Percentiles rank a stretch among this genome's conserved stretches.
phyloP scores from a whole-genome alignment of 148 eudicot species.

The Camellia sinensis region DNA sequence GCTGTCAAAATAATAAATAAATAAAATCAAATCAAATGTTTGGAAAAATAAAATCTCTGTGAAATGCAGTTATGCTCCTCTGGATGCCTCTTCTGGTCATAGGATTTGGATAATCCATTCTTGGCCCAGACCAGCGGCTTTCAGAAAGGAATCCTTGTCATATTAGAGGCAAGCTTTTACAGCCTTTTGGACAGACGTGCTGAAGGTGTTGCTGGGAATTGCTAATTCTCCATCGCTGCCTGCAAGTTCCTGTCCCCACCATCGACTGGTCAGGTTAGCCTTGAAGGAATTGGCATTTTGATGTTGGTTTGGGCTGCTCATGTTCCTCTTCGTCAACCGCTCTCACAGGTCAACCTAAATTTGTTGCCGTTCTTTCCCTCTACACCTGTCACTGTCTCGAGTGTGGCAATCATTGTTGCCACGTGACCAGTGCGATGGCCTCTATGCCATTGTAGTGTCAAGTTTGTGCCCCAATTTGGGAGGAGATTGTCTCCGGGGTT shows the following conservation, averaged over 20 bases:
- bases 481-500: constrained; percentile 81
- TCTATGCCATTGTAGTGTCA: constrained; percentile 60
- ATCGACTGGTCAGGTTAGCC: constrained; percentile 57
- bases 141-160: constrained; percentile 58
- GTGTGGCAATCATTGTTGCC: constrained; percentile 82
- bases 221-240: constrained; percentile 67
- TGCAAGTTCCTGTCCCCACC: constrained; percentile 62
- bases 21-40: neutral
- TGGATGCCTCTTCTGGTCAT: constrained; percentile 70
- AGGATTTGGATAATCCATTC: constrained; percentile 74
- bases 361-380: constrained; percentile 62
- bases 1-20: neutral
- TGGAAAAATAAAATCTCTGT: constrained; percentile 1
- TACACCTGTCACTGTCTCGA: constrained; percentile 60
- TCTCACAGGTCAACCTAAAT: constrained; percentile 69
- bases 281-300: constrained; percentile 64
- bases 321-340: constrained; percentile 79
- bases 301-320: constrained; percentile 68
- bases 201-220: constrained; percentile 72
- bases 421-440: constrained; percentile 75
- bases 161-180: constrained; percentile 77
- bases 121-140: constrained; percentile 69
- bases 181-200: constrained; percentile 73
- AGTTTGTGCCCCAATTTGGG: constrained; percentile 86
- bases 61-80: constrained; percentile 69